These are phyloP conservation scores for Potentilla sterilis DNA, from an alignment of 306 rosid species.

Conservation along the genomic window DNA sequence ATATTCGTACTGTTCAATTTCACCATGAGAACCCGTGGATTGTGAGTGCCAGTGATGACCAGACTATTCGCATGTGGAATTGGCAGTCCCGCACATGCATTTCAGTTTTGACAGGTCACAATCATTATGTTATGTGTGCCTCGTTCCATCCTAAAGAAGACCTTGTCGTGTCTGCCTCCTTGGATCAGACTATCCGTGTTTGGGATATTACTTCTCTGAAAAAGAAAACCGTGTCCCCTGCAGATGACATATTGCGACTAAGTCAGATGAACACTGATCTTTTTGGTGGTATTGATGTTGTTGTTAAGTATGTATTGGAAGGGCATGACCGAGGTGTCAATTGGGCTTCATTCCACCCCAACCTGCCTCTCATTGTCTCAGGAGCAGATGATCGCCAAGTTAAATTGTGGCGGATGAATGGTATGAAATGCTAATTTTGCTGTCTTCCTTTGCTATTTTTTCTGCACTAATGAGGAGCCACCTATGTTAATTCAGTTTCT, in stretches of 20 bases:
- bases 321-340: conserved; percentile 98
- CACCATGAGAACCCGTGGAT: conserved; percentile 97
- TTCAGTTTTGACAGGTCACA: conserved; percentile 95
- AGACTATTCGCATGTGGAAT: conserved; percentile 96
- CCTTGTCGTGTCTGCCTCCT: conserved; percentile 89
- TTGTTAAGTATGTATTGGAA: conserved; percentile 93
- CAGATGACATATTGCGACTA: conserved; percentile 81
- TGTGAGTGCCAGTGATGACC: conserved; percentile 98
- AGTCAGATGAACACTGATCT: conserved; percentile 97
- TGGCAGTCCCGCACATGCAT: conserved; percentile 98
- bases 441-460: neutral
- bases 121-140: conserved; percentile 98
- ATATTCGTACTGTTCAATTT: conserved; percentile 93
- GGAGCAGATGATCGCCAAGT: conserved; percentile 98
- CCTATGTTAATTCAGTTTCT: neutral
- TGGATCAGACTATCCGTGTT: conserved; percentile 97
- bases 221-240: conserved; percentile 88
- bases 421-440: conserved; percentile 28
- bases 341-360: conserved; percentile 97
- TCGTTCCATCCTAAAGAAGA: conserved; percentile 93
- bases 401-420: conserved; percentile 96
- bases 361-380: conserved; percentile 89
- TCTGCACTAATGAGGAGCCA: neutral
- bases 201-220: conserved; percentile 92
- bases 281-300: conserved; percentile 91